Conservation (phyloP, 2,329 filamentous ascomycete genomes). For the Tolypocladium album region DNA sequence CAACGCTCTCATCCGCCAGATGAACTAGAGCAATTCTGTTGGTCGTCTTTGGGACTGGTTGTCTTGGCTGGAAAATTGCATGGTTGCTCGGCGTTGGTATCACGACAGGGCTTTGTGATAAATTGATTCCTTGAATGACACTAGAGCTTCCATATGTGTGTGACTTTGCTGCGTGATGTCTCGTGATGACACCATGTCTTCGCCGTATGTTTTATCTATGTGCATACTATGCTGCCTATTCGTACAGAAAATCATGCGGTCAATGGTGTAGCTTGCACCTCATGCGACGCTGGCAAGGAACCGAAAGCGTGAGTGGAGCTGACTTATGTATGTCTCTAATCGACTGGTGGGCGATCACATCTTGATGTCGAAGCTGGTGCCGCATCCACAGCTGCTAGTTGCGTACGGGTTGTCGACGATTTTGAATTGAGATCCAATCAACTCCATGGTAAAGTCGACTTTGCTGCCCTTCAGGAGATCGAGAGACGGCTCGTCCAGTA, state of each 20-base stretch:
- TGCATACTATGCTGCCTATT: neutral
- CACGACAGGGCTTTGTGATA: slow-evolving; percentile 23
- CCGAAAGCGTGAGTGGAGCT: neutral
- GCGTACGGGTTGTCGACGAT: slow-evolving; percentile 88
- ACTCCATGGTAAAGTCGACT: slow-evolving; percentile 90
- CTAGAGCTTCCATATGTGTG: slow-evolving; percentile 20
- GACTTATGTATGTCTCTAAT: neutral
- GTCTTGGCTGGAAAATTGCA: slow-evolving; percentile 22
- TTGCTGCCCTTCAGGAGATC: slow-evolving; percentile 88
- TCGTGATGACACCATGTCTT: neutral
- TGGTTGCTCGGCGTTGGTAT: slow-evolving; percentile 30
- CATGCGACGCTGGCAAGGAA: too few species aligned
- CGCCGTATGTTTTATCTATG: neutral
- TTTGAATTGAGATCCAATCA: slow-evolving; percentile 86
- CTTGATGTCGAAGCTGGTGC: slow-evolving; percentile 94
- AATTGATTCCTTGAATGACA: slow-evolving; percentile 31
- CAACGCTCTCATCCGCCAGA: slow-evolving; percentile 91
- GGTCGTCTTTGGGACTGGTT: slow-evolving; percentile 13
- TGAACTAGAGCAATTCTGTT: slow-evolving; percentile 61
- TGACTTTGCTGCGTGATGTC: slow-evolving; percentile 1
- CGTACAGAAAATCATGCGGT: neutral
- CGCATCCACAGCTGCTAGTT: slow-evolving; percentile 91
- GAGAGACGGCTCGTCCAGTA: slow-evolving; percentile 79
- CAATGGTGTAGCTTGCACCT: neutral
- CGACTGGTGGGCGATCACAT: slow-evolving; percentile 24